Evolutionary conservation across 306 rosid genomes (phyloP).

Genomic region (Myrica gale): DNA sequence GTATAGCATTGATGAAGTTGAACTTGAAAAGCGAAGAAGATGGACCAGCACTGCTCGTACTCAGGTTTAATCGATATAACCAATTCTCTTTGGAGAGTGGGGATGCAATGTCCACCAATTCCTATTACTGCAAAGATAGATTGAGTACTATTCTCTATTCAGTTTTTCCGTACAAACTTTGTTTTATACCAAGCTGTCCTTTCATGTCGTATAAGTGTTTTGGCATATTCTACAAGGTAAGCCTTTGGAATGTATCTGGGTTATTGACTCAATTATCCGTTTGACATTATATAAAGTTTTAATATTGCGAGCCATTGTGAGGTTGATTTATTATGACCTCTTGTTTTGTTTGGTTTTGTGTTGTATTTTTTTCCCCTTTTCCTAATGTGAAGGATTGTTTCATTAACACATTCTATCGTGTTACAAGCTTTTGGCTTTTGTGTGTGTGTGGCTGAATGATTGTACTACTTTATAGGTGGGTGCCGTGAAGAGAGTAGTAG

Average conservation of each 20-base stretch:
- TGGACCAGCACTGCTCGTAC: conserved; percentile 84
- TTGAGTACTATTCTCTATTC: neutral
- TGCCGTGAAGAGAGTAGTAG: conserved; percentile 59
- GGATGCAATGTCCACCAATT: conserved; percentile 12
- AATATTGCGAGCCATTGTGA: no score
- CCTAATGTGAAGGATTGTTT: conserved; percentile 10
- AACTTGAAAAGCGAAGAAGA: conserved; percentile 84
- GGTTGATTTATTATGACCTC: neutral
- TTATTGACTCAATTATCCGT: no score
- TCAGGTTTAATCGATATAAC: conserved; percentile 54
- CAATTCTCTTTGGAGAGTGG: conserved; percentile 16
- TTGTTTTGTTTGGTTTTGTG: no score
- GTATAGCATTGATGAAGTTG: conserved; percentile 88
- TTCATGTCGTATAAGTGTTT: neutral
- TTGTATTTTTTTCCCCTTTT: neutral
- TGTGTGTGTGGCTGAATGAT: conserved; percentile 27
- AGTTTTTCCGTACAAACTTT: neutral
- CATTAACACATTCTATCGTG: neutral
- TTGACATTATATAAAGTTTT: no score
- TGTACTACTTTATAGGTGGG: conserved; percentile 53
- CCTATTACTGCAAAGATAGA: neutral
- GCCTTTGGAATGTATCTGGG: neutral
- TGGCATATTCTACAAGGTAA: neutral
- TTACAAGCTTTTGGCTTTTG: conserved; percentile 13
- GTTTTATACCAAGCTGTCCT: neutral